Percentiles rank a stretch among this genome's conserved stretches.
These are phyloP conservation scores for Debaryomycetaceae sp. DNA, from an alignment of 1,139 yeast species.

Conservation along the genomic window DNA sequence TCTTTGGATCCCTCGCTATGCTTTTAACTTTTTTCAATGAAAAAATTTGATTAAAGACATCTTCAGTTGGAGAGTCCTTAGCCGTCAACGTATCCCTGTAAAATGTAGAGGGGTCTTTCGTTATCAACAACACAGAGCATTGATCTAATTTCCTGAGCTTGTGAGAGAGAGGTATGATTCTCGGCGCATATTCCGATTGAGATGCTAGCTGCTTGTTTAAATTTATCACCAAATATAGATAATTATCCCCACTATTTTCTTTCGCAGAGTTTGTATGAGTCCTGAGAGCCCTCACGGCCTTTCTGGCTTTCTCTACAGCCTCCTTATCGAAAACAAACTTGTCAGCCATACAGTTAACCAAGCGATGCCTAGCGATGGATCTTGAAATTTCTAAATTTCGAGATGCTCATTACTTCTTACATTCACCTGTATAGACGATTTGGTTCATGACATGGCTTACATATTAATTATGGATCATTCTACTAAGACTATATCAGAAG, in stretches of 20 bases:
- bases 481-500: not conserved
- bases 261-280: conserved; percentile 23
- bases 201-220: conserved; percentile 47
- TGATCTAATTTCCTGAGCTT: conserved; percentile 46
- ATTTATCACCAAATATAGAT: conserved; percentile 53
- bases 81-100: conserved; percentile 47
- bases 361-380: not conserved
- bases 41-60: conserved; percentile 53
- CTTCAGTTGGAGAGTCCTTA: conserved; percentile 54
- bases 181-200: conserved; percentile 56
- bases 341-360: not conserved
- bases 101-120: conserved; percentile 64
- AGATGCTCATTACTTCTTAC: not conserved
- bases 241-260: conserved; percentile 19
- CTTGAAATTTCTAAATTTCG: not conserved
- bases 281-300: conserved; percentile 35
- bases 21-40: conserved; percentile 55
- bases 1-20: conserved; percentile 41
- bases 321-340: conserved; percentile 28
- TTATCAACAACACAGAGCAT: conserved; percentile 53
- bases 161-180: conserved; percentile 61
- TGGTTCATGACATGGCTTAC: not conserved
- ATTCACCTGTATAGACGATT: not conserved
- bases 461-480: not conserved
- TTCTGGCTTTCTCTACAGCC: conserved; percentile 21